Conservation (phyloP, 202 grass and related monocot species). For the Dendrocalamus latiflorus region DNA sequence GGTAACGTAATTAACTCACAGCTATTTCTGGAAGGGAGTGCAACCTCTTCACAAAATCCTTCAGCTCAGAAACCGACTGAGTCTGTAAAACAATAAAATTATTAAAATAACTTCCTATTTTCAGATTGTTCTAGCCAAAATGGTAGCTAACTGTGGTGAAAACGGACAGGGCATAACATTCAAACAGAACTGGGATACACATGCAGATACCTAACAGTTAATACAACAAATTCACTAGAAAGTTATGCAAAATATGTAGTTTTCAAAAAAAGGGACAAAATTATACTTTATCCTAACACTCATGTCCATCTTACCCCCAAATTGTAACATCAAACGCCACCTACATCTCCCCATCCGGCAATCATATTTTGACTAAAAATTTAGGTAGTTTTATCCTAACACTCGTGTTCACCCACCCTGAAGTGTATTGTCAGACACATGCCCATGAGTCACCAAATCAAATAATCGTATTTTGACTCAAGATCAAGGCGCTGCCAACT, state of each 20-base stretch:
- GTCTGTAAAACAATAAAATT: constrained; percentile 47
- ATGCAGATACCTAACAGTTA: neutral
- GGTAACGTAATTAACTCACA: constrained; percentile 42
- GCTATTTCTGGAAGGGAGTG: constrained; percentile 92
- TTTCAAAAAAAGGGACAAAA: neutral
- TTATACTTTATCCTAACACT: neutral
- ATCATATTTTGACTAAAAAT: neutral
- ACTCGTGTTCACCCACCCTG: neutral
- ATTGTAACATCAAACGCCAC: neutral
- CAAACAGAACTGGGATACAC: neutral
- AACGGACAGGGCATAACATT: neutral
- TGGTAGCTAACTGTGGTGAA: neutral
- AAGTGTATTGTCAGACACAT: constrained; percentile 1
- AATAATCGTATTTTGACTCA: neutral
- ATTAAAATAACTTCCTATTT: constrained; percentile 11
- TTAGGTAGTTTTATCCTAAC: neutral
- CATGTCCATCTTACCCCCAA: neutral
- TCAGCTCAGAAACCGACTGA: constrained; percentile 91
- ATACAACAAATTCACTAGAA: neutral
- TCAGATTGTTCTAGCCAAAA: neutral
- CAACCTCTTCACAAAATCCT: constrained; percentile 96
- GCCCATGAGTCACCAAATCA: neutral
- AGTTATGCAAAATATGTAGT: neutral
- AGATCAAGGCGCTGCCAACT: neutral
- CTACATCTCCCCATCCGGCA: neutral